Evolutionary conservation across 305 asterid genomes (phyloP), one percentile per base, ranked within the genome.

Genomic region (Solanum hybrid): DNA sequence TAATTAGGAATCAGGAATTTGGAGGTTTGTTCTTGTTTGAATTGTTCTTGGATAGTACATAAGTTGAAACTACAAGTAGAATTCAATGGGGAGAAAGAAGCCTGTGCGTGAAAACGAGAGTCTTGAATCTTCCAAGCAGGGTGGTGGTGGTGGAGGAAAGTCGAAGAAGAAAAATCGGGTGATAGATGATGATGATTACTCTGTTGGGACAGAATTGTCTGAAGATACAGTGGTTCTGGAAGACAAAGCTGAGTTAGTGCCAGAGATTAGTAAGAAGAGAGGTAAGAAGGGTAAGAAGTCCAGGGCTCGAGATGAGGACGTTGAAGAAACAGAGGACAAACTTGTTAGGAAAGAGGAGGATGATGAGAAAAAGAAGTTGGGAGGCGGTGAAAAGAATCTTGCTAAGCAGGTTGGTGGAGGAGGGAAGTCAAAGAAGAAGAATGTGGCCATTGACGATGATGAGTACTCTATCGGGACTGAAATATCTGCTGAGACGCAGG

Each of bases 81-180:
- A 86, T 90, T 87, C 66, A 87, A 95, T 97, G 99, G 99, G 97
- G 92, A 93, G 94, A 90, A 97, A 97, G 95, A 96, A 96, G 94
- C 93, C 94, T 34, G 91, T 89, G 34, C 93, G 94, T 22, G 98
- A 93, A 15, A 96, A 95, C 80, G 98, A 95, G 90, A 87, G 79
- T 64, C 92, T 92, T 66, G 92, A 93, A 13, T 87, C 91, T 27
- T 91, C 88, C 32, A 89, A 88, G 75, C 29, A 82, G 72, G 71
- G 87, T n/a, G 94, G 90, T 4, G 95, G 90, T 10, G 93, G 94
- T 22, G 95, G 93, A 10, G 99, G 95, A 86, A 95, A 93, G 92
- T 92, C 96, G 4, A 97, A 94, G 93, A 95, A 94, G 95, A 96
- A 97, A 93, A 92, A 90, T 15, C 78, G 91, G 89, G 45, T 91